A percentile compares a stretch with the other conserved stretches of the same genome.
These are phyloP conservation scores for Yarrowia hollandica DNA, from an alignment of 805 yeast species.

Conservation along the genomic window DNA sequence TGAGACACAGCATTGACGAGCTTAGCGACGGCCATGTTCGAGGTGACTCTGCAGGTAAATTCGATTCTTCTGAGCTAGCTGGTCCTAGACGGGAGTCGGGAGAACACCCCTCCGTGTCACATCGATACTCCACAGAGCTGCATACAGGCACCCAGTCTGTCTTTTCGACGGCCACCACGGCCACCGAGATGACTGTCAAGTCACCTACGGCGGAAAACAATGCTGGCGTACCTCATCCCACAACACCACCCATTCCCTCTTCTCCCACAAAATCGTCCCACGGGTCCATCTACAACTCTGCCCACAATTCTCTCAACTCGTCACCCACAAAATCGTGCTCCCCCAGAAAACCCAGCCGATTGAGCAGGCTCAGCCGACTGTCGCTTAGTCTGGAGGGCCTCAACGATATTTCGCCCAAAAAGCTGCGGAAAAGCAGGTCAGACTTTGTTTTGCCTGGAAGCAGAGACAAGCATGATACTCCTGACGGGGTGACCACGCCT, in stretches of 20 bases:
- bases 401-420: conserved; percentile 15
- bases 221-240: not conserved
- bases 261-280: conserved; percentile 8
- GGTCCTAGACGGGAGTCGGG: not conserved
- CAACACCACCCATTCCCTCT: not conserved
- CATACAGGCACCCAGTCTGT: conserved; percentile 11
- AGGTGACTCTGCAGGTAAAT: not conserved
- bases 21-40: not conserved
- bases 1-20: conserved; percentile 20
- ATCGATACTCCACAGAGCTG: not conserved
- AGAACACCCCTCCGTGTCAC: not conserved
- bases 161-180: not conserved
- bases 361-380: conserved; percentile 21
- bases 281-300: conserved; percentile 16
- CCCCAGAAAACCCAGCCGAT: conserved; percentile 2
- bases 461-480: not conserved
- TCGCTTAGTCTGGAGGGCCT: conserved; percentile 8
- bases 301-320: conserved; percentile 4
- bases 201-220: not conserved
- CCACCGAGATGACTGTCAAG: conserved; percentile 7
- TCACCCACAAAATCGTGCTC: conserved; percentile 12
- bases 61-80: not conserved
- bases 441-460: not conserved
- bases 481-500: not conserved
- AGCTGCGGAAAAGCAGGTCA: conserved; percentile 17